Percentiles rank a stretch among this genome's conserved stretches.
These are phyloP conservation scores for Styphnolobium japonicum DNA, from an alignment of 306 rosid species.

Conservation along the genomic window DNA sequence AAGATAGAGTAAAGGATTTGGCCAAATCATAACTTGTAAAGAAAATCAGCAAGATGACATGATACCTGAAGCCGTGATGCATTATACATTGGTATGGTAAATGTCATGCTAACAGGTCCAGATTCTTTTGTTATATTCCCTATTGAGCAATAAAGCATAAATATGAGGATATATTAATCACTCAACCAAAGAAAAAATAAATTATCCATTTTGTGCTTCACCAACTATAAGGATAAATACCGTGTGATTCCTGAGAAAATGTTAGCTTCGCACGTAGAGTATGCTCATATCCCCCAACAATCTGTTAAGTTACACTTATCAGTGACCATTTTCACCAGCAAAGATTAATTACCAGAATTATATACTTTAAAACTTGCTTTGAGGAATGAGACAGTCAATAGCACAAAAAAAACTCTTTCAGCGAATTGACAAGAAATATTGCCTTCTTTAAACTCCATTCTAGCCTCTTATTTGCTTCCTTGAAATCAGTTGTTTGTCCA, in stretches of 20 bases:
- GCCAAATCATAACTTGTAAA: conserved; percentile 12
- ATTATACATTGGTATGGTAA: conserved; percentile 84
- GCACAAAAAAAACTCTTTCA: background rate
- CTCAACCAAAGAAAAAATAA: background rate
- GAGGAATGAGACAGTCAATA: background rate
- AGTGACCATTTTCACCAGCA: conserved; percentile 28
- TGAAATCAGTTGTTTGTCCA: conserved; percentile 81
- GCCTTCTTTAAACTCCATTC: conserved; percentile 83
- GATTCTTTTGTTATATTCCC: conserved; percentile 78
- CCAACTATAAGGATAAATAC: conserved; percentile 34
- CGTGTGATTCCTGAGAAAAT: conserved; percentile 67
- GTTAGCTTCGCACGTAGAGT: conserved; percentile 81
- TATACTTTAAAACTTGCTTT: background rate
- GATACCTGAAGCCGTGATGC: conserved; percentile 74
- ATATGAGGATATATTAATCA: conserved; percentile 16
- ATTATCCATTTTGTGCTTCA: conserved; percentile 3
- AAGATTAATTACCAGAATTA: background rate
- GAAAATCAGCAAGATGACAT: conserved; percentile 2
- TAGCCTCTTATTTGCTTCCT: conserved; percentile 70
- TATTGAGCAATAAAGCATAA: conserved; percentile 31
- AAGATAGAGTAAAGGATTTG: too few species aligned
- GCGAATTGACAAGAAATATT: conserved; percentile 31
- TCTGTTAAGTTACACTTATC: conserved; percentile 51
- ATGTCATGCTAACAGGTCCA: conserved; percentile 90
- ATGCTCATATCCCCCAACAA: conserved; percentile 73